Evolutionary conservation across 2,329 filamentous ascomycete species (phyloP), one percentile per base, ranked within the genome.

Genomic region (Hypoxylon sp.): DNA sequence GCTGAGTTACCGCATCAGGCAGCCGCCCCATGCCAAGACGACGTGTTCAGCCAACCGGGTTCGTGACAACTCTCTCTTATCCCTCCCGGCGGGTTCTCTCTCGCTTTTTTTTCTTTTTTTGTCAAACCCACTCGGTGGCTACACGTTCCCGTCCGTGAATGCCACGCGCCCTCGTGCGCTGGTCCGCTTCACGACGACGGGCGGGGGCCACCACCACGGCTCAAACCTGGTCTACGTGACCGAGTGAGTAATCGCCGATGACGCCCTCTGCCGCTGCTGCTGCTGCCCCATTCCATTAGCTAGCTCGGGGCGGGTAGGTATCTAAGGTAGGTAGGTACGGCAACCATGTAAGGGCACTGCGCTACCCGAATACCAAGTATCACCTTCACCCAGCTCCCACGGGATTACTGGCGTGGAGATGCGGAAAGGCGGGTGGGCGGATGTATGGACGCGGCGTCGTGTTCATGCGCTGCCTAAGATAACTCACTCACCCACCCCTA

Each of bases 1-100:
- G 49, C 29, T 40, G 50, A 50, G 58, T 60, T 62, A 37, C 63
- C 49, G 37, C 15, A 62, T 63, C 35, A 56, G 61, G 63, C 55
- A 62, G 62, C 31, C 20, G 27, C 26, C 17, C 10, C 35, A 48
- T 52, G 63, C 57, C 55, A 65, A 61, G 50, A 26, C 8, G 1
- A 3, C 15, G 3, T 1, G 24, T 11, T 8, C 31, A 23, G 40
- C 59, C 55, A 62, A 62, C 43, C 21, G 50, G n/a, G 17, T 23
- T 6, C 13, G 18, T 33, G n/a, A 4, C 6, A 13, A 33, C 29
- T n/a, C 11, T n/a, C 29, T n/a, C 29, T n/a, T 4, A 13, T n/a
- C 29, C 26, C 26, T 11, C 26, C 11, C 11, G 26, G 6, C 26
- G 26, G 26, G 11, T 33, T 33, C 10, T n/a, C 11, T 9, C 5